phyloP scores from a whole-genome alignment of 2,329 filamentous ascomycete species.

The Aspergillus sp. region DNA sequence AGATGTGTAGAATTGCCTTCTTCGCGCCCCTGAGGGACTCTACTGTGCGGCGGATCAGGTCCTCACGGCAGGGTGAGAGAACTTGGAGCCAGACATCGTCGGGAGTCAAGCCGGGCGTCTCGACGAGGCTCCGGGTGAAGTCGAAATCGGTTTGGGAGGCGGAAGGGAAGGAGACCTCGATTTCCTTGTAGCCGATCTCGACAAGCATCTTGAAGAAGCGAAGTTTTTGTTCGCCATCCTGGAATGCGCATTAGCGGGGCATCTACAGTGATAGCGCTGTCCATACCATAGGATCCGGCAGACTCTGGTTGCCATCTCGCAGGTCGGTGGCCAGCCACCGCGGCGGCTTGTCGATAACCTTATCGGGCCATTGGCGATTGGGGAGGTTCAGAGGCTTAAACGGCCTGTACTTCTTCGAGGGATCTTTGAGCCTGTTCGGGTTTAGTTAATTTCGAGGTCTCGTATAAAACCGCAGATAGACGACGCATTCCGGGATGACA shows the following conservation, averaged over 20 bases:
- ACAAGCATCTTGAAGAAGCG: constrained; percentile 92
- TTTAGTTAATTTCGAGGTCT: neutral
- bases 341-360: constrained; percentile 78
- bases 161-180: constrained; percentile 93
- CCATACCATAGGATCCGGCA: constrained; percentile 86
- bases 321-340: constrained; percentile 88
- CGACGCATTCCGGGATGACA: constrained; percentile 1
- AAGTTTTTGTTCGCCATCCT: constrained; percentile 96
- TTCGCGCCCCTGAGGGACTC: constrained; percentile 86
- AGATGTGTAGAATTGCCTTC: constrained; percentile 93
- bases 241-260: constrained; percentile 8
- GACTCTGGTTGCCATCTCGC: constrained; percentile 90
- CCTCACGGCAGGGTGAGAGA: constrained; percentile 84
- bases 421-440: constrained; percentile 46
- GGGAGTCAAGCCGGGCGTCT: constrained; percentile 78
- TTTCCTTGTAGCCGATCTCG: constrained; percentile 94
- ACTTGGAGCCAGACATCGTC: constrained; percentile 93
- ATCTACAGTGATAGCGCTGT: neutral
- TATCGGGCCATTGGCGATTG: constrained; percentile 73
- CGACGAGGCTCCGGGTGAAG: constrained; percentile 83
- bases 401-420: constrained; percentile 49
- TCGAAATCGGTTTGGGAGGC: constrained; percentile 95
- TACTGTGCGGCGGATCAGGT: constrained; percentile 86
- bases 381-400: constrained; percentile 50
- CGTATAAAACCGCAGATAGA: constrained; percentile 5